These are phyloP conservation scores for Zymoseptoria crescenta DNA, from an alignment of 2,329 filamentous ascomycete species.

Conservation along the genomic window DNA sequence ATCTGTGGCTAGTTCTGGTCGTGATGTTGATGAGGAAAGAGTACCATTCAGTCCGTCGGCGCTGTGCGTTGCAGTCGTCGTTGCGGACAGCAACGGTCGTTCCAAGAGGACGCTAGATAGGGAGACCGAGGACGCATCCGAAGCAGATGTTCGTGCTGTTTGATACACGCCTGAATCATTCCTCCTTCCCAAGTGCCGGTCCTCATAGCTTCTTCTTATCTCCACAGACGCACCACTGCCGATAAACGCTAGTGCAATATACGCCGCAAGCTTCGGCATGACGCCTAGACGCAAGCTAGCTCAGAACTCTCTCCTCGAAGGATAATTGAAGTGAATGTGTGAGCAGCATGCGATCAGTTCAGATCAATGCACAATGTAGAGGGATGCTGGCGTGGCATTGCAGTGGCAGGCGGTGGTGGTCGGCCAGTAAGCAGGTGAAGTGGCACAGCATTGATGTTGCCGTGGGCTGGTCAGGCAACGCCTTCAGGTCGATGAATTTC, in stretches of 20 bases:
- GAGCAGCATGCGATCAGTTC: not conserved
- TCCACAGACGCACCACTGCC: not conserved
- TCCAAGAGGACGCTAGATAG: not conserved
- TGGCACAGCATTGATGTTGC: not conserved
- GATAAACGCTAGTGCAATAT: not conserved
- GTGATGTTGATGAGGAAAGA: not conserved
- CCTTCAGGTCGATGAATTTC: not conserved
- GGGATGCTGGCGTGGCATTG: not conserved
- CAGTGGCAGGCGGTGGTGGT: not conserved
- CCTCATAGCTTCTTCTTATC: not conserved
- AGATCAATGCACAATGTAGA: not conserved
- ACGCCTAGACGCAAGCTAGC: not conserved
- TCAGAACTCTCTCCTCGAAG: not conserved
- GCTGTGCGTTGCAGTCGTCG: not conserved
- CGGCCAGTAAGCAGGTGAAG: not conserved
- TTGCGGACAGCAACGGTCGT: not conserved
- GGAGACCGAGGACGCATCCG: not conserved
- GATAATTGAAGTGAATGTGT: not conserved
- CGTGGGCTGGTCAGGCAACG: not conserved
- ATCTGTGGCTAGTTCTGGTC: not conserved
- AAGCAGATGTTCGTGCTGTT: not conserved
- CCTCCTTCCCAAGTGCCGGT: not conserved
- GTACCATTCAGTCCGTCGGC: not conserved
- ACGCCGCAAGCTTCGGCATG: not conserved
- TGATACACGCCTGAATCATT: not conserved